Conservation (phyloP, 2,329 filamentous ascomycete genomes). For the Claviceps quebecensis region DNA sequence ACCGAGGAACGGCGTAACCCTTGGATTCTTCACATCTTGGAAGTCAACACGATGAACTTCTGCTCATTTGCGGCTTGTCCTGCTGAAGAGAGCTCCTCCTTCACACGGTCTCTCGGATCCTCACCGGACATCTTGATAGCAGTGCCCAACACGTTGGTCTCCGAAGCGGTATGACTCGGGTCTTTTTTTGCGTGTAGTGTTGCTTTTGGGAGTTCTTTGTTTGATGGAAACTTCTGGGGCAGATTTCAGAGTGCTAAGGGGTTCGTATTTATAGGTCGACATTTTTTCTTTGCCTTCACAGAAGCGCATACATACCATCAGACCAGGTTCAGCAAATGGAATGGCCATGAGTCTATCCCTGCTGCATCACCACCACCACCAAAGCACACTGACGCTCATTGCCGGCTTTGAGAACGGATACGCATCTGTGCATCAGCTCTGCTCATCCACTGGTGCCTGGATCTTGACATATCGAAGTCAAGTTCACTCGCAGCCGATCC, state of each 20-base stretch:
- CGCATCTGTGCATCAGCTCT: conserved; percentile 48
- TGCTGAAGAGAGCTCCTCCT: conserved; percentile 14
- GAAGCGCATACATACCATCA: conserved; percentile 46
- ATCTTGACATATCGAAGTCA: conserved; percentile 46
- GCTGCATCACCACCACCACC: conserved; percentile 33
- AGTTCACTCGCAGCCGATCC: conserved; percentile 64
- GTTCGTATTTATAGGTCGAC: conserved; percentile 42
- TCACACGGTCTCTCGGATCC: conserved; percentile 8
- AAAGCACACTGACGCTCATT: conserved; percentile 43
- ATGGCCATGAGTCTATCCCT: conserved; percentile 79
- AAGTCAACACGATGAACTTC: conserved; percentile 91
- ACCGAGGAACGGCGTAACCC: conserved; percentile 44
- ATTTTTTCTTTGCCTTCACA: conserved; percentile 72
- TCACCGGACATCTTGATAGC: conserved; percentile 49
- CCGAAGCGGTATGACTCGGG: conserved; percentile 44
- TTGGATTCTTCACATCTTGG: conserved; percentile 71
- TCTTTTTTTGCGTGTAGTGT: too few species aligned
- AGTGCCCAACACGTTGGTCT: conserved; percentile 63
- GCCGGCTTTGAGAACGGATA: conserved; percentile 80
- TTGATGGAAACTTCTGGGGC: too few species aligned
- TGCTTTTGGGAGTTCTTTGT: too few species aligned
- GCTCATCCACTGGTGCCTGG: conserved; percentile 25
- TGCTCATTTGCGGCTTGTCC: conserved; percentile 63
- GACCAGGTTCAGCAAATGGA: conserved; percentile 40
- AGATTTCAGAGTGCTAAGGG: neutral